Conservation (phyloP, 768 basidiomycete genomes). For the Heimioporus sp. region DNA sequence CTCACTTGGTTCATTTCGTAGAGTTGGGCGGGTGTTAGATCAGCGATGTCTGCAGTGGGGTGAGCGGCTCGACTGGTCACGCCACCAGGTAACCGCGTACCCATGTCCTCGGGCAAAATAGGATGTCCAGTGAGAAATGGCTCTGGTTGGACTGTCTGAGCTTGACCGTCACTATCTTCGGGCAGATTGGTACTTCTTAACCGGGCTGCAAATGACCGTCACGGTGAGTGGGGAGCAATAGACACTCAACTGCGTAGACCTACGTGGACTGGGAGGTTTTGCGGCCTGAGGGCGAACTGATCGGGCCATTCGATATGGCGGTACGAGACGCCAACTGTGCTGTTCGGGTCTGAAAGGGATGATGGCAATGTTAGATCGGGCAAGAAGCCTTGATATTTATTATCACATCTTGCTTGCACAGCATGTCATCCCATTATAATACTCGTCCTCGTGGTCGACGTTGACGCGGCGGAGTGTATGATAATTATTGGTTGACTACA, state of each 20-base stretch:
- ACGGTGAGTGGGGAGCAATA: neutral
- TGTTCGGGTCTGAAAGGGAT: neutral
- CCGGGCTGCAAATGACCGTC: slow-evolving; percentile 14
- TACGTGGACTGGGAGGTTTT: slow-evolving; percentile 27
- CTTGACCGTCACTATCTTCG: slow-evolving; percentile 7
- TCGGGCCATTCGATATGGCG: slow-evolving; percentile 6
- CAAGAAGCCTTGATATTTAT: neutral
- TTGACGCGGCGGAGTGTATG: too few species aligned
- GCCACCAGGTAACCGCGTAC: slow-evolving; percentile 8
- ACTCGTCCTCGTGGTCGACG: too few species aligned
- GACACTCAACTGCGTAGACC: neutral
- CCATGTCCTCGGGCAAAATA: slow-evolving; percentile 30
- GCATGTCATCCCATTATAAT: too few species aligned
- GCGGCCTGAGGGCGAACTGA: neutral
- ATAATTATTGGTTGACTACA: too few species aligned
- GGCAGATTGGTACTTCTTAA: slow-evolving; percentile 27
- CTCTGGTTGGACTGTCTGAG: neutral
- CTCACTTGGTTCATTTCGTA: slow-evolving; percentile 42
- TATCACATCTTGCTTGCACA: too few species aligned
- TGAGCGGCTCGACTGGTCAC: neutral
- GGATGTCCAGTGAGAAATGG: slow-evolving; percentile 28
- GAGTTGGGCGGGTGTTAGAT: slow-evolving; percentile 33
- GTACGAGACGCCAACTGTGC: neutral
- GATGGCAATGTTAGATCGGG: neutral
- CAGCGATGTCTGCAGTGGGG: slow-evolving; percentile 29